phyloP scores from a whole-genome alignment of 257 asterid species.

The Rauvolfia tetraphylla region DNA sequence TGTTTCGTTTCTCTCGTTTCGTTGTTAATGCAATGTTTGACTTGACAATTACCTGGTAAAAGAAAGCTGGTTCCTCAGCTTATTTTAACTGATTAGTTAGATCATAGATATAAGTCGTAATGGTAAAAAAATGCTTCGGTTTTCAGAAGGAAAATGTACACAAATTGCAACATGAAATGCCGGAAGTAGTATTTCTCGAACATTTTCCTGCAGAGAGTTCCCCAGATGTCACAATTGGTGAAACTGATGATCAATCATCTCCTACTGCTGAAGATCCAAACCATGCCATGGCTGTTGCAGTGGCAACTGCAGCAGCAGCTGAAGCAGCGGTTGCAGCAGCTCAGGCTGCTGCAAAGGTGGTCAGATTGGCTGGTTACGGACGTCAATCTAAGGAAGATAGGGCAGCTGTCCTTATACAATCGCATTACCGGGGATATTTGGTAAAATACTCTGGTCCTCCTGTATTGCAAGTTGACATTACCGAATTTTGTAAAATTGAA shows the following conservation, averaged over 20 bases:
- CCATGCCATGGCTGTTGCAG: conserved; percentile 73
- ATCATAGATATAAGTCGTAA: not conserved
- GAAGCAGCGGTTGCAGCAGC: conserved; percentile 91
- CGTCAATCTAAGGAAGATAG: conserved; percentile 69
- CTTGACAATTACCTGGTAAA: not conserved
- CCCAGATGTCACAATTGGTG: conserved; percentile 55
- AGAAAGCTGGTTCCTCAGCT: not conserved
- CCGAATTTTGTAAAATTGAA: not conserved
- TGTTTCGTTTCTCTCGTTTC: conserved; percentile 11
- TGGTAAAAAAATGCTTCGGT: not conserved
- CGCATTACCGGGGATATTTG: conserved; percentile 86
- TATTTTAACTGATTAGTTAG: not conserved
- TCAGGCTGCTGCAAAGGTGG: conserved; percentile 86
- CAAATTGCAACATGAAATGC: conserved; percentile 68
- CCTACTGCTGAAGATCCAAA: conserved; percentile 48
- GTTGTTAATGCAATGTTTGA: not conserved
- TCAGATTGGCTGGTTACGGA: conserved; percentile 68
- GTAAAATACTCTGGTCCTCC: conserved; percentile 27
- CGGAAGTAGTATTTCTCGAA: conserved; percentile 80
- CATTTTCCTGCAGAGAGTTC: conserved; percentile 83
- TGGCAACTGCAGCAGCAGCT: conserved; percentile 87
- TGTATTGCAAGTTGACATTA: not conserved
- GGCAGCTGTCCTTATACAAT: conserved; percentile 69
- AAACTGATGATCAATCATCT: conserved; percentile 50
- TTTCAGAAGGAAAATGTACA: conserved; percentile 59